phyloP scores from a whole-genome alignment of 2,329 filamentous ascomycete species.

The Phymatotrichopsis omnivora region DNA sequence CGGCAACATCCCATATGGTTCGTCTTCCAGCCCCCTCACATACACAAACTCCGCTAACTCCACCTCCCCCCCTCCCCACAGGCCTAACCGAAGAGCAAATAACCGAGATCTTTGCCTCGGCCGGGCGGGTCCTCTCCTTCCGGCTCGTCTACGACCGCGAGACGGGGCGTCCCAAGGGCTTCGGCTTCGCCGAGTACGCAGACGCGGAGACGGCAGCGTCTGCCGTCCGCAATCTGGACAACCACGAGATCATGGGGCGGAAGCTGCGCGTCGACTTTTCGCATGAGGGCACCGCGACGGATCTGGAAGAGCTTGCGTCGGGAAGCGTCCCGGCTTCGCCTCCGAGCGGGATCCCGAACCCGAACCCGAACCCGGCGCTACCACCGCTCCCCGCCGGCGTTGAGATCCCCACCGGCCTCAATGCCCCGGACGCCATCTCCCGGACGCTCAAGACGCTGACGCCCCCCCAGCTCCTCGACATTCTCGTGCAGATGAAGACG shows the following conservation, averaged over 20 bases:
- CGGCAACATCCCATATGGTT: constrained; percentile 33
- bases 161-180: constrained; percentile 58
- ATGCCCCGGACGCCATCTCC: constrained; percentile 56
- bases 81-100: constrained; percentile 61
- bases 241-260: constrained; percentile 57
- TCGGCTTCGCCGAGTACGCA: constrained; percentile 58
- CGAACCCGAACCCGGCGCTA: constrained; percentile 40
- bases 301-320: constrained; percentile 28
- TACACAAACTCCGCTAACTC: constrained; percentile 1
- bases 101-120: constrained; percentile 54
- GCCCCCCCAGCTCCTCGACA: constrained; percentile 54
- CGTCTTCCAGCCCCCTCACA: background rate
- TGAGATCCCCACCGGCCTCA: constrained; percentile 52
- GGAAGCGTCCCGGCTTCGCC: background rate
- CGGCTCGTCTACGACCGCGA: constrained; percentile 60
- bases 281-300: constrained; percentile 53
- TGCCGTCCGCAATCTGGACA: constrained; percentile 59
- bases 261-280: constrained; percentile 60
- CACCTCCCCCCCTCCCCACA: constrained; percentile 1
- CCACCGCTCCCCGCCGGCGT: constrained; percentile 53
- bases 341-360: constrained; percentile 33
- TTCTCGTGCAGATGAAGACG: constrained; percentile 58
- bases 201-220: constrained; percentile 59
- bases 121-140: constrained; percentile 57
- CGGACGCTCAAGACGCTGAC: constrained; percentile 52